These are phyloP conservation scores for Conidiobolus incongruus DNA, from an alignment of 371 early-diverging fungal genomes.

Conservation along the genomic window DNA sequence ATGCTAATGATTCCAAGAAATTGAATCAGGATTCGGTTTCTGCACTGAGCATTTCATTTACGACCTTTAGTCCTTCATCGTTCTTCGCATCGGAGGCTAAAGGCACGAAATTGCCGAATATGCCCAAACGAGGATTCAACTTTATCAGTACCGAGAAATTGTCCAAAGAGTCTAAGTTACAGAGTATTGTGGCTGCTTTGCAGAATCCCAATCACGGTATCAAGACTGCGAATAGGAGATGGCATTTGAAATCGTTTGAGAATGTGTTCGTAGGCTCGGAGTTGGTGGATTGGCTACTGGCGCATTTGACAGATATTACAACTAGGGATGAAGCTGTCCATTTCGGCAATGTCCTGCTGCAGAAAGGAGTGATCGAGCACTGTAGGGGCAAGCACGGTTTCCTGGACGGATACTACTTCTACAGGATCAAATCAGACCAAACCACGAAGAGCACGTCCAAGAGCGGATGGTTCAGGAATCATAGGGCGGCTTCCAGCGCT, in stretches of 20 bases:
- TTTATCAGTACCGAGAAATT: conserved; percentile 5
- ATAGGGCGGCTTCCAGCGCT: background rate
- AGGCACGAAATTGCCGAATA: background rate
- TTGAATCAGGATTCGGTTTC: too few species aligned
- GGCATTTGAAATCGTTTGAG: conserved; percentile 66
- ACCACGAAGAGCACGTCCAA: background rate
- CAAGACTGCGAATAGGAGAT: conserved; percentile 53
- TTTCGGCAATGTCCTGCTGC: conserved; percentile 57
- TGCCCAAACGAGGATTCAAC: background rate
- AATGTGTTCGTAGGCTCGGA: conserved; percentile 70
- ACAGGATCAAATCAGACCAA: conserved; percentile 37
- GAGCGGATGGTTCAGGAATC: conserved; percentile 5
- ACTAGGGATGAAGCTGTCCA: conserved; percentile 63
- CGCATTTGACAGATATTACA: conserved; percentile 49
- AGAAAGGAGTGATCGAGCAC: conserved; percentile 54
- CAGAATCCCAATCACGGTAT: conserved; percentile 47
- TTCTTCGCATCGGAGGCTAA: conserved; percentile 5
- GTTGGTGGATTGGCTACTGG: conserved; percentile 73
- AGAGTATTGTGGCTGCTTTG: conserved; percentile 46
- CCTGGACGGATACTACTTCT: conserved; percentile 85
- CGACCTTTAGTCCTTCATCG: conserved; percentile 5
- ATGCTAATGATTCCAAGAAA: conserved; percentile 2
- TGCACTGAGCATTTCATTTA: conserved; percentile 9
- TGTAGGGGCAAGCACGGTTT: conserved; percentile 46
- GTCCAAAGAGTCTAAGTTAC: conserved; percentile 20